phyloP scores from a whole-genome alignment of 2,329 filamentous ascomycete species.

The Rhynchosporium secalis region DNA sequence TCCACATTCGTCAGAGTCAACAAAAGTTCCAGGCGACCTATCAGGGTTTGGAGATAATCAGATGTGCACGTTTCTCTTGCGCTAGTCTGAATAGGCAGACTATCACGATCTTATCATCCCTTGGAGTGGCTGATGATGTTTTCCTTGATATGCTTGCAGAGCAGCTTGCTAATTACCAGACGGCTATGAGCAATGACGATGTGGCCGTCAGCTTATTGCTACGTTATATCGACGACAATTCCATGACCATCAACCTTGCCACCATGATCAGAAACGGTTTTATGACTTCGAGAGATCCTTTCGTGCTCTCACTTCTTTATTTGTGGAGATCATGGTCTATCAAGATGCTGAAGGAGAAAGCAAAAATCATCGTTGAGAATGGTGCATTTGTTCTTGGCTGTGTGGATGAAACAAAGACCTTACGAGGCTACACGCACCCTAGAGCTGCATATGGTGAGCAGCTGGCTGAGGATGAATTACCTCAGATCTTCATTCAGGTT shows the following conservation, averaged over 20 bases:
- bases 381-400: conserved; percentile 88
- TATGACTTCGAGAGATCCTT: conserved; percentile 72
- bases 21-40: conserved; percentile 77
- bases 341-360: conserved; percentile 90
- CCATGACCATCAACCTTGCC: conserved; percentile 72
- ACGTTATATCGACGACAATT: conserved; percentile 81
- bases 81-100: conserved; percentile 88
- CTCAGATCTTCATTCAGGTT: conserved; percentile 88
- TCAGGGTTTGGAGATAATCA: conserved; percentile 80
- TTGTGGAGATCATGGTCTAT: conserved; percentile 89
- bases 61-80: conserved; percentile 71
- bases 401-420: conserved; percentile 76
- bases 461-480: conserved; percentile 52
- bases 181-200: conserved; percentile 64
- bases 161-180: conserved; percentile 68
- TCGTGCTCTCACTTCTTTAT: conserved; percentile 73
- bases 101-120: conserved; percentile 77
- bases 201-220: conserved; percentile 68
- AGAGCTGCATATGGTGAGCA: conserved; percentile 41
- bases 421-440: conserved; percentile 69
- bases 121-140: conserved; percentile 67
- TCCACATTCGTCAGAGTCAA: conserved; percentile 82
- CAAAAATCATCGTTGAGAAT: conserved; percentile 76
- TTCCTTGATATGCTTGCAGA: conserved; percentile 67
- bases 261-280: conserved; percentile 80